Conservation (phyloP, 1,284 basidiomycete species). For the Cryptococcus sp. region DNA sequence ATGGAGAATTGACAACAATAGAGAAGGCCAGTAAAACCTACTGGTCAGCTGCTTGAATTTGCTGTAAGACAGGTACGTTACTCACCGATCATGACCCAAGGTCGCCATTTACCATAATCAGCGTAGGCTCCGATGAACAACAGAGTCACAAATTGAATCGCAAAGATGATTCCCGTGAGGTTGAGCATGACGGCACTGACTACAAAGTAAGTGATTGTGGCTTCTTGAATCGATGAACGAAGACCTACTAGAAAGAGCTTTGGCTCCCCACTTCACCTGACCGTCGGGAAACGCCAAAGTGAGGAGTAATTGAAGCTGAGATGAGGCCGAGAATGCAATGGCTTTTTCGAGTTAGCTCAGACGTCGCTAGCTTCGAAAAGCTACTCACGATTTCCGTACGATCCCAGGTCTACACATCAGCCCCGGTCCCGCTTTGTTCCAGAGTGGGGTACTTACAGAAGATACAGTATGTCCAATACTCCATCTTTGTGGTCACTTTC, state of each 20-base stretch:
- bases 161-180: conserved; percentile 21
- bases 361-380: too few species aligned
- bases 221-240: not conserved
- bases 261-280: conserved; percentile 6
- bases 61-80: too few species aligned
- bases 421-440: too few species aligned
- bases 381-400: too few species aligned
- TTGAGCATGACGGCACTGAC: conserved; percentile 23
- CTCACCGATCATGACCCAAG: conserved; percentile 20
- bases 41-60: too few species aligned
- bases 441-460: conserved; percentile 3
- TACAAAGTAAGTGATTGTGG: too few species aligned
- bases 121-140: conserved; percentile 19
- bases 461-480: conserved; percentile 1
- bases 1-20: too few species aligned
- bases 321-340: too few species aligned
- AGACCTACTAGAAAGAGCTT: conserved; percentile 2
- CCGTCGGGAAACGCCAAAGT: conserved; percentile 4
- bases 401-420: too few species aligned
- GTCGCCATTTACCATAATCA: conserved; percentile 24
- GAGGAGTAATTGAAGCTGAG: conserved; percentile 6
- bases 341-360: too few species aligned
- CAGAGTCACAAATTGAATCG: conserved; percentile 16
- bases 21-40: too few species aligned
- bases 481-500: not conserved